Conservation (phyloP, 371 early-diverging fungal species). For the Saksenaea oblongispora region DNA sequence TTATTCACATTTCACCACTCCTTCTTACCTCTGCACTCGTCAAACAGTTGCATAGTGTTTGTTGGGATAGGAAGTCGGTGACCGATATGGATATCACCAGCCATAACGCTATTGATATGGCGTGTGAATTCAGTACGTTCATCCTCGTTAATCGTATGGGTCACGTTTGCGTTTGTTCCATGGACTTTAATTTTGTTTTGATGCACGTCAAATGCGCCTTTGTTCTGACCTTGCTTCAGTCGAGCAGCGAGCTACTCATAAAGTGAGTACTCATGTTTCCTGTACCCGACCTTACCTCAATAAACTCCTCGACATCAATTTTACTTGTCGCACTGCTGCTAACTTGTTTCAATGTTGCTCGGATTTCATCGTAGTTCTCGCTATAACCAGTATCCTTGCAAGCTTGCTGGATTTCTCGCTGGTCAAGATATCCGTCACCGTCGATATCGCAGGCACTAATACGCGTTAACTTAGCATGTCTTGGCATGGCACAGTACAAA, state of each 20-base stretch:
- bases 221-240: conserved; percentile 65
- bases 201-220: conserved; percentile 60
- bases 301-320: conserved; percentile 83
- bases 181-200: conserved; percentile 85
- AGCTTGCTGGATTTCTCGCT: conserved; percentile 70
- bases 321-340: conserved; percentile 72
- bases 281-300: conserved; percentile 61
- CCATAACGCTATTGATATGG: conserved; percentile 90
- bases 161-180: conserved; percentile 82
- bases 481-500: not conserved
- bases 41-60: conserved; percentile 93
- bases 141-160: conserved; percentile 97
- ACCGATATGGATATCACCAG: conserved; percentile 79
- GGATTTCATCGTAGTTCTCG: conserved; percentile 76
- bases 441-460: conserved; percentile 71
- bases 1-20: not conserved
- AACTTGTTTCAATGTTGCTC: conserved; percentile 71
- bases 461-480: not conserved
- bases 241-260: conserved; percentile 56
- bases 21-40: conserved; percentile 77
- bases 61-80: conserved; percentile 88
- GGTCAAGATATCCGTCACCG: conserved; percentile 74
- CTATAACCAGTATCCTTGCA: conserved; percentile 73
- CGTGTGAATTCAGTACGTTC: conserved; percentile 92
- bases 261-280: not conserved